Conservation (phyloP, 768 basidiomycete genomes). For the Suillus occidentalis region DNA sequence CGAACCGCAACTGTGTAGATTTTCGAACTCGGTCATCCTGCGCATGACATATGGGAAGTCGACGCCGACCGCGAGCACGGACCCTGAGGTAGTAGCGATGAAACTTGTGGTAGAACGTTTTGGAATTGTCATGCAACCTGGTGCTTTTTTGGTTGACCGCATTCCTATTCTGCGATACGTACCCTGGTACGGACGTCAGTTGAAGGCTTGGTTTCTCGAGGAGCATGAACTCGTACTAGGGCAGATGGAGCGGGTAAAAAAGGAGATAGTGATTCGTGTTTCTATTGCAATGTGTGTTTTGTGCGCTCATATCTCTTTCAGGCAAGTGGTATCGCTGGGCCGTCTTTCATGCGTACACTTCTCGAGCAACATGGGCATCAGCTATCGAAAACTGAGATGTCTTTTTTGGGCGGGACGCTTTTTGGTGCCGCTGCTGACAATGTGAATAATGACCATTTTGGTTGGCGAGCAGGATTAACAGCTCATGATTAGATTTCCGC, state of each 20-base stretch:
- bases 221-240: conserved; percentile 50
- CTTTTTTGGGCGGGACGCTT: conserved; percentile 57
- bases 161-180: conserved; percentile 39
- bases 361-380: conserved; percentile 48
- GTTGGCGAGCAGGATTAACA: neutral
- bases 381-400: conserved; percentile 48
- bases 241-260: conserved; percentile 40
- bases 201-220: conserved; percentile 49
- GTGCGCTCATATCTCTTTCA: conserved; percentile 1
- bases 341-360: conserved; percentile 50
- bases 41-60: conserved; percentile 46
- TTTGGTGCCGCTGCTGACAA: conserved; percentile 62
- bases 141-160: conserved; percentile 29
- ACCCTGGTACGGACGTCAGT: conserved; percentile 55
- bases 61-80: conserved; percentile 43
- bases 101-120: conserved; percentile 24
- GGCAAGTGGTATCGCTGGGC: conserved; percentile 9
- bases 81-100: conserved; percentile 19
- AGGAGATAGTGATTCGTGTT: conserved; percentile 35
- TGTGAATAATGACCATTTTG: conserved; percentile 7
- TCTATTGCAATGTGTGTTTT: neutral
- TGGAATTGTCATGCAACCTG: conserved; percentile 23
- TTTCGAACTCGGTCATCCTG: conserved; percentile 52
- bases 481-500: conserved; percentile 39
- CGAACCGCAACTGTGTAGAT: conserved; percentile 19